Base-by-base conservation (phyloP, 2,329 filamentous ascomycete species). In the Phialocephala sp. region DNA sequence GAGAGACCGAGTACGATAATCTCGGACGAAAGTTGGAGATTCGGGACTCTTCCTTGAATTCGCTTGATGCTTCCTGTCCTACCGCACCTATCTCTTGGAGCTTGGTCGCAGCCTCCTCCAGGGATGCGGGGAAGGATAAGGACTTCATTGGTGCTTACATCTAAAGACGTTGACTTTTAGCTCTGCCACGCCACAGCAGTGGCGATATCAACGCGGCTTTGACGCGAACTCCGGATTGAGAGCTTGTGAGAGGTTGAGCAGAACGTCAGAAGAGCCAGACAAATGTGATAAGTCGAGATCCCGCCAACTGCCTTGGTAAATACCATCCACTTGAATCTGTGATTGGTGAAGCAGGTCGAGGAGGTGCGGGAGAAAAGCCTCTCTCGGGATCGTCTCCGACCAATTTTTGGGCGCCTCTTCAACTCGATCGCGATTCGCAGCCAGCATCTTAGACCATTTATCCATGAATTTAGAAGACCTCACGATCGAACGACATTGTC, bases 81-180 rank as follows among this genome's bases (percentile, higher is more conserved):
- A 47, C 39, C 32, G 37, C 12, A 41, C 11, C 37, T 18, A 27
- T 43, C 20, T 43, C 58, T 22, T 62, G 37, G 43, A 59, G 27
- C 63, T 62, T 59, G 59, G 39, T 43, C 41, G 50, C 43, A 65
- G 59, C 57, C 57, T 65, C 35, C 20, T 58, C 15, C 36, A 37
- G 54, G 50, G 50, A 60, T 56, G 43, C 14, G 50, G 27, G 50
- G 52, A 50, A 60, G 36, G 41, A n/a, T 58, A n/a, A 62, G 32
- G 20, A 14, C 35, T n/a, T 41, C 32, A 61, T 55, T 62, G 63
- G 63, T 55, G 54, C 41, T 58, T 27, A 35, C 20, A 22, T n/a
- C 55, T 27, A 20, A 32, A 32, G 35, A 27, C 20, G 63, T 58
- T 60, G 56, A 22, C 27, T 35, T 36, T n/a, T 12, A 56, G 52